Base-by-base conservation (phyloP, 1,139 yeast genomes). In the Candida frijolesensis region DNA sequence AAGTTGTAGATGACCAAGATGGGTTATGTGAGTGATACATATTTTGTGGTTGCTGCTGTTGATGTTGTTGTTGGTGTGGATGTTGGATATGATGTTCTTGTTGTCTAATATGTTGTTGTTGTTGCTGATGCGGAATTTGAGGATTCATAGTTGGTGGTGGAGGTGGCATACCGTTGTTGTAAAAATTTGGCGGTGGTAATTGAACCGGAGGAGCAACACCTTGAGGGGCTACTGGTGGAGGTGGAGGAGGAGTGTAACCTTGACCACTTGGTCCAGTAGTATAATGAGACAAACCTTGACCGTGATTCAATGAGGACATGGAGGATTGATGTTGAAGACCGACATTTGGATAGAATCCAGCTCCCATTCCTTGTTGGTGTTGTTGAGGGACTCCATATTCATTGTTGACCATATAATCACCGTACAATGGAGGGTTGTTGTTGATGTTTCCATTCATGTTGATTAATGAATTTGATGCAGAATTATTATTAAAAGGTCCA, bases 1-100 rank as follows among this genome's bases (percentile, higher is more conserved):
- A 48, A 11, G 54, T 42, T 2, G 52, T 40, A 15, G 55, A 50
- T 14, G 55, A 53, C 55, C 55, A 53, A 3, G 55, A 53, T 4
- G 44, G 51, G 35, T 46, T 53, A 22, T 51, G 54, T 4, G 52
- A 40, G 34, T 53, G 53, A 29, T 48, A 38, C 29, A 35, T 25
- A 22, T 37, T 42, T 39, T 18, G 42, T 10, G 32, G 42, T 34
- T 44, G 42, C 29, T 35, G 44, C 6, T 19, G 27, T 16, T 42
- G 49, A 19, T 48, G 51, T 14, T 37, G 46, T n/a, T 27, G 39
- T 29, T 22, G 45, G 14, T 46, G 50, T 32, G 11, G 45, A n/a
- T 34, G 50, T 19, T 19, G 22, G 4, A 19, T 19, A 30, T 38
- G 37, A 14, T 22, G 45, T 19, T 34, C 37, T 37, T 29, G 47